Evolutionary conservation across 2,329 filamentous ascomycete genomes (phyloP), one percentile per base, ranked within the genome.

Genomic region (Nannizziopsis arthrosporioides): DNA sequence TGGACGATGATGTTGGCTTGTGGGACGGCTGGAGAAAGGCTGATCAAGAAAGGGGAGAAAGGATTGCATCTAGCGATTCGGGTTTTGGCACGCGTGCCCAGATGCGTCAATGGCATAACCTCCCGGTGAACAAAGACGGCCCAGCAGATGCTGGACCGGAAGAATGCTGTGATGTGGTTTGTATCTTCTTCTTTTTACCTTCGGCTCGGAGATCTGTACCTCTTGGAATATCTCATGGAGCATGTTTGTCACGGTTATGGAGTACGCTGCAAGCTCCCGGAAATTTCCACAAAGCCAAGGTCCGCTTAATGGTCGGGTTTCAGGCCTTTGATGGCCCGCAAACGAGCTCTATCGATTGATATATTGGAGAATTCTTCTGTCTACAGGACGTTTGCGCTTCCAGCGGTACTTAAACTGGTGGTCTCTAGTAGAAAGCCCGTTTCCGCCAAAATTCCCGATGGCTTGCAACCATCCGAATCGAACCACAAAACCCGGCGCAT

Each of bases 401-500:
- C 4, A 3, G 11, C 11, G 4, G 34, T 36, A 12, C 11, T 12
- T 36, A 15, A 36, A 36, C 34, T 36, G 14, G 4, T 47, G 63
- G 12, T 18, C 45, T n/a, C 48, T 57, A 6, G 61, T 58, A 3
- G 37, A 55, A 39, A 44, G 55, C 47, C 56, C 64, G 0, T 57
- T 73, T 1, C 54, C 66, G 1, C 67, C 68, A 5, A 61, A 8
- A 17, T 36, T 47, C 39, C 39, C 19, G 39, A 44, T 15, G 39
- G 44, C 36, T 49, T 30, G 42, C 27, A 40, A 42, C 47, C 30
- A 45, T 49, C 47, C 47, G 47, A 35, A 37, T 49, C 47, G 47
- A 49, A 45, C 47, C 47, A 49, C 37, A 44, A 17, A 37, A 42
- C 12, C 22, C 44, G 19, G 30, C 17, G 31, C 32, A 46, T 41